phyloP scores from a whole-genome alignment of 2,329 filamentous ascomycete genomes.

The Colletotrichum lini region DNA sequence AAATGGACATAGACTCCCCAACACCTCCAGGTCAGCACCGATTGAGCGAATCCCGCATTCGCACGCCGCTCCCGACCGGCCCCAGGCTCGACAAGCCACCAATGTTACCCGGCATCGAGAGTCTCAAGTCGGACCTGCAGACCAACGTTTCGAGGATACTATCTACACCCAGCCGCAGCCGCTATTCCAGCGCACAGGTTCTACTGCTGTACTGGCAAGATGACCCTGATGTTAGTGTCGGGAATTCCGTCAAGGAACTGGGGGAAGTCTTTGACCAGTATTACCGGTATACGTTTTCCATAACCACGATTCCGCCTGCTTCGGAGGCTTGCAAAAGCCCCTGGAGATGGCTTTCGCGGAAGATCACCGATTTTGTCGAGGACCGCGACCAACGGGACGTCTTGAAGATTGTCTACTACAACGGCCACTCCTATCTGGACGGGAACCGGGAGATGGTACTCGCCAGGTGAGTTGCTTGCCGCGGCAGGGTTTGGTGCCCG shows the following conservation, averaged over 20 bases:
- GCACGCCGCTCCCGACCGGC: constrained; percentile 70
- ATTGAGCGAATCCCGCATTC: constrained; percentile 64
- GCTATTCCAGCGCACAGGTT: constrained; percentile 67
- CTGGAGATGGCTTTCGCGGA: constrained; percentile 67
- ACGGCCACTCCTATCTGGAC: constrained; percentile 68
- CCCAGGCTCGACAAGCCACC: constrained; percentile 68
- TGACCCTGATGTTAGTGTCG: constrained; percentile 59
- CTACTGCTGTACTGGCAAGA: constrained; percentile 72
- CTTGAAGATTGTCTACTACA: constrained; percentile 72
- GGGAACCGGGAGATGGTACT: constrained; percentile 70
- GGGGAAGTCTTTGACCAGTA: constrained; percentile 65
- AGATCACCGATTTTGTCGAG: constrained; percentile 67
- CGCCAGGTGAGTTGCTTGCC: constrained; percentile 61
- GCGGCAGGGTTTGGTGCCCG: too few relatives aligned
- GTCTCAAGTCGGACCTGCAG: constrained; percentile 67
- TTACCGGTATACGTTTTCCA: constrained; percentile 66
- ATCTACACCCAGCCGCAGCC: constrained; percentile 64
- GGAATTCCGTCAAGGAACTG: constrained; percentile 60
- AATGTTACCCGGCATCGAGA: constrained; percentile 65
- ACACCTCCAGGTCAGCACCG: constrained; percentile 55
- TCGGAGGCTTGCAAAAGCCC: constrained; percentile 64
- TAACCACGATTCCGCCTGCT: constrained; percentile 64
- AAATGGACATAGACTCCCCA: constrained; percentile 71
- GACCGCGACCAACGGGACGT: constrained; percentile 68
- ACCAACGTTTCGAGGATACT: constrained; percentile 64